Evolutionary conservation across 169 alveolate species (phyloP).

Genomic region (Cyclospora cayetanensis): DNA sequence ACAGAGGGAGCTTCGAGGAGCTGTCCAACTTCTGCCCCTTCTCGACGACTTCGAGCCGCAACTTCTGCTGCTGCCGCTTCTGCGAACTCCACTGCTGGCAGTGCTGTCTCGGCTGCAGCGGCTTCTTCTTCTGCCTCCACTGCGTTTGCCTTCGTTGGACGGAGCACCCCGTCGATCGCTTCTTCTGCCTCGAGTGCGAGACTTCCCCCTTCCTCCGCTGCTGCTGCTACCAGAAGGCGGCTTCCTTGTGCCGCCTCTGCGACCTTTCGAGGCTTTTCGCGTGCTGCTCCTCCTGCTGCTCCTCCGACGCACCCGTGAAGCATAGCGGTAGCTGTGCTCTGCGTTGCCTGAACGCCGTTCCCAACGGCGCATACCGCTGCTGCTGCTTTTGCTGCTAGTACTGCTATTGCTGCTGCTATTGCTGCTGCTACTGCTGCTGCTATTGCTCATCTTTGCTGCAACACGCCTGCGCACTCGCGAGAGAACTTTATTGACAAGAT

Average conservation of each 20-base stretch:
- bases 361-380: background rate
- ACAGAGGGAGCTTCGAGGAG: too few species aligned
- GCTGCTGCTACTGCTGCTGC: background rate
- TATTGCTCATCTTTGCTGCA: background rate
- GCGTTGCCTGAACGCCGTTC: background rate
- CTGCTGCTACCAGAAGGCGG: background rate
- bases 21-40: too few species aligned
- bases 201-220: background rate
- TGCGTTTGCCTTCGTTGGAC: background rate
- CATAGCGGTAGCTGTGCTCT: background rate
- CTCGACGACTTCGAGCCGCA: too few species aligned
- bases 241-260: background rate
- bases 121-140: background rate
- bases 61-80: too few species aligned
- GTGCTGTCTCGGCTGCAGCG: background rate
- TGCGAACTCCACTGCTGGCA: too few species aligned
- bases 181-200: background rate
- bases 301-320: too few species aligned
- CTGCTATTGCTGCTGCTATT: background rate
- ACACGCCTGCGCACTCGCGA: constrained; percentile 43
- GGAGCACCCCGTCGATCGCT: background rate
- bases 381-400: constrained; percentile 1
- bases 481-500: background rate
- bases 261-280: background rate
- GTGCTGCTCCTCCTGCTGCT: background rate